Evolutionary conservation across 345 rosid genomes (phyloP), one percentile per base, ranked within the genome.

Genomic region (Gossypium longicalyx): DNA sequence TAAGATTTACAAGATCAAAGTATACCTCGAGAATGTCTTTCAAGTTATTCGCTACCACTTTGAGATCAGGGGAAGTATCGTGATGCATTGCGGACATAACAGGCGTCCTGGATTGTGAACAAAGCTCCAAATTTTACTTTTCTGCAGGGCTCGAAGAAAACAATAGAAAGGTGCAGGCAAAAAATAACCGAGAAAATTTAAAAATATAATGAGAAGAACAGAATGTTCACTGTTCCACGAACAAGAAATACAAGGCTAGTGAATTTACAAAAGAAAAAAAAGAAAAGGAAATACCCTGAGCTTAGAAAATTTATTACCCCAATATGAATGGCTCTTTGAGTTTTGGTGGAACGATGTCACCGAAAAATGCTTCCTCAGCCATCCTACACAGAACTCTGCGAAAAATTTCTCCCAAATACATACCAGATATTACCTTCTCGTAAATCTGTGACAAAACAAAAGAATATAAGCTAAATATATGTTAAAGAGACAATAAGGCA

Each of bases 391-490:
- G 81, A 78, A 96, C 93, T 84, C 97, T 85, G 34, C 97, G 93
- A 72, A 88, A 83, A 79, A 93, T 90, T 72, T 96, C 99, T 83
- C 99, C 99, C 88, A 96, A 80, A 80, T 96, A 96, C 99, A 96
- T 91, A 51, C 99, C 99, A 4, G 99, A 96, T 49, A 96, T 93
- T 2, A 82, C 72, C 86, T 96, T 96, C 85, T 96, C 98, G 61
- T 87, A 90, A 79, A 96, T 91, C 97, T 93, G 85, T 63, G 58
- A 73, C 63, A 57, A 12, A 48, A 22, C 5, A 5, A 75, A 52
- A 4, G 45, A 63, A 49, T 59, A 29, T 51, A 20, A 51, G 47
- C 23, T 58, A 15, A 66, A 62, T 29, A 54, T 19, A 59, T 58
- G 64, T 54, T 74, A 12, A n/a, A 53, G 69, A 34, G 49, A 51